Percentiles rank a stretch among this genome's conserved stretches.
phyloP scores from a whole-genome alignment of 2,329 filamentous ascomycete genomes.

The Verticillium longisporum region DNA sequence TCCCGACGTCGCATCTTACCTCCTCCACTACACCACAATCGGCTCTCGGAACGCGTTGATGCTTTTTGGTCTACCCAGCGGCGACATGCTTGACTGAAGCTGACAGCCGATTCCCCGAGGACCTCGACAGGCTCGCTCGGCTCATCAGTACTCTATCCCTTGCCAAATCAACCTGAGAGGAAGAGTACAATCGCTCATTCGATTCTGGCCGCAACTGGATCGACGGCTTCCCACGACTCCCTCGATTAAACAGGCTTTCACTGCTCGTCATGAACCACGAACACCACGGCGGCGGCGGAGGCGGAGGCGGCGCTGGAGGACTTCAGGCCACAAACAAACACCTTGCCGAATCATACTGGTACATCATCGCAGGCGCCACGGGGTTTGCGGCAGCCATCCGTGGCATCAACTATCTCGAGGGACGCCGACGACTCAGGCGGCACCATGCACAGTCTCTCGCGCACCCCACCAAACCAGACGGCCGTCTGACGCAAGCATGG shows the following conservation, averaged over 20 bases:
- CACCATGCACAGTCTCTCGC: constrained; percentile 30
- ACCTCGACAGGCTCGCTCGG: background rate
- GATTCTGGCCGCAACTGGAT: background rate
- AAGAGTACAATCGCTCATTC: background rate
- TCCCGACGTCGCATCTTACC: background rate
- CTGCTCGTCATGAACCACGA: constrained; percentile 13
- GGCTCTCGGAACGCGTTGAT: background rate
- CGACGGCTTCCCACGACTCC: background rate
- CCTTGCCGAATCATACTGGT: constrained; percentile 53
- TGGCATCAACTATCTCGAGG: constrained; percentile 33
- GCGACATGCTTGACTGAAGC: background rate
- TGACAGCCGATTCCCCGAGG: background rate
- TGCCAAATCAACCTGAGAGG: too few species aligned
- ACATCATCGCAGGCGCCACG: constrained; percentile 44
- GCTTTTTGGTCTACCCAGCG: background rate
- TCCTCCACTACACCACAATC: background rate
- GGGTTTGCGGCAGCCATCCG: constrained; percentile 33
- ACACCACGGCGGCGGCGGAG: constrained; percentile 14
- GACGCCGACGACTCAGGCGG: constrained; percentile 36
- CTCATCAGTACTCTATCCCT: background rate
- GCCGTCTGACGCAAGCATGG: constrained; percentile 40
- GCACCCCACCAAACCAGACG: constrained; percentile 40
- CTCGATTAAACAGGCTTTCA: too few species aligned
- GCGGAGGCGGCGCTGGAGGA: constrained; percentile 6
- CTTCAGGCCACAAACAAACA: constrained; percentile 35